Conservation (phyloP, 2,329 filamentous ascomycete genomes). For the Fusarium metavorans region DNA sequence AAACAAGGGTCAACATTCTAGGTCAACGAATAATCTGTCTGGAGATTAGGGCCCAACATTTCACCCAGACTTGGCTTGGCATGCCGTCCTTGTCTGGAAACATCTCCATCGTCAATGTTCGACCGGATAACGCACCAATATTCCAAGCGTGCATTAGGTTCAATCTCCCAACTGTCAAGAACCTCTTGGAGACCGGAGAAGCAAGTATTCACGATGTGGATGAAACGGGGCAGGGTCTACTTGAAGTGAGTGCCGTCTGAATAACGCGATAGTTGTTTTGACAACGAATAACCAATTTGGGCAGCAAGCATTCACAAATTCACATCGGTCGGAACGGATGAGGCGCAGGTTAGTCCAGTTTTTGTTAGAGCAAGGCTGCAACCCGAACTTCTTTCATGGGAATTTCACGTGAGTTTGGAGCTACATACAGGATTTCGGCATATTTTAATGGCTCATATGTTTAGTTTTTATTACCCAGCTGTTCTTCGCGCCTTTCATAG, state of each 20-base stretch:
- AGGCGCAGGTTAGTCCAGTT: background rate
- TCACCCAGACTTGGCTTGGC: background rate
- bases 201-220: background rate
- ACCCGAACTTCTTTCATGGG: background rate
- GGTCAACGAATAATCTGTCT: background rate
- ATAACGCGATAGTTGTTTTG: too few species aligned
- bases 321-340: too few species aligned
- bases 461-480: background rate
- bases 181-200: background rate
- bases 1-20: background rate
- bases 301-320: background rate
- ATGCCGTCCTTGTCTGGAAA: background rate
- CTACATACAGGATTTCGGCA: background rate
- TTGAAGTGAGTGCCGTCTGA: background rate
- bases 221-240: fast-evolving
- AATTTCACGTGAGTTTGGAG: fast-evolving
- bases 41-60: background rate
- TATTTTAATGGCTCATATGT: background rate
- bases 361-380: background rate
- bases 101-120: background rate
- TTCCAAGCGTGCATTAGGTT: fast-evolving
- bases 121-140: background rate
- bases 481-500: fast-evolving
- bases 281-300: background rate
- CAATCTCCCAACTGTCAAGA: background rate